Evolutionary conservation across 805 yeast species (phyloP).

Genomic region (Starmerella floricola): DNA sequence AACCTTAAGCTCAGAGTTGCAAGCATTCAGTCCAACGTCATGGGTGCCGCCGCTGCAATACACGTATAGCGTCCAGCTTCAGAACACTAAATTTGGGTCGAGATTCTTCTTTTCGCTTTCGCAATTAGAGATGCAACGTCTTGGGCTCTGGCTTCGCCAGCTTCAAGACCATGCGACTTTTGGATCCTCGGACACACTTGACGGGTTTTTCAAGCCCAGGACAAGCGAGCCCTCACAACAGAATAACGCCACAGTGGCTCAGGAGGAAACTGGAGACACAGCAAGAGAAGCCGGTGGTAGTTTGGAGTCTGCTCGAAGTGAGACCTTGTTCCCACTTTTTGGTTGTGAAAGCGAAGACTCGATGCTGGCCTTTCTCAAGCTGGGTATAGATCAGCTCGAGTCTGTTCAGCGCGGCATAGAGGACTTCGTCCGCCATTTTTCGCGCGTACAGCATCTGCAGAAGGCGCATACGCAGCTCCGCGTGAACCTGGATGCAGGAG

Average conservation of each 20-base stretch:
- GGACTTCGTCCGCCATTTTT: not conserved
- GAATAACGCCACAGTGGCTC: too few relatives aligned
- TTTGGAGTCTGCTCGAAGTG: too few relatives aligned
- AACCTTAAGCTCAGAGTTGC: not conserved
- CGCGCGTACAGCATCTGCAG: not conserved
- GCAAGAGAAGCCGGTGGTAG: too few relatives aligned
- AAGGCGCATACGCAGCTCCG: too few relatives aligned
- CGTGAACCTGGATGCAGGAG: too few relatives aligned
- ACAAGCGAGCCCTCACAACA: too few relatives aligned
- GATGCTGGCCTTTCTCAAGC: slow-evolving; percentile 12
- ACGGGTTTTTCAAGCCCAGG: not conserved
- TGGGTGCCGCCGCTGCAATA: slow-evolving; percentile 4
- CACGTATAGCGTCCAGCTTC: not conserved
- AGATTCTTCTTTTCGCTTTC: not conserved
- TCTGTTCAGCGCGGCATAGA: not conserved
- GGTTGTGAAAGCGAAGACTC: slow-evolving; percentile 7
- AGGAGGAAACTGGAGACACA: too few relatives aligned
- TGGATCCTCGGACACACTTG: not conserved
- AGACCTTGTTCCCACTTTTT: not conserved
- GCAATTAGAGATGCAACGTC: not conserved
- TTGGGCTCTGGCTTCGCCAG: slow-evolving; percentile 4
- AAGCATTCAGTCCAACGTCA: slow-evolving; percentile 1
- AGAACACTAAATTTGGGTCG: not conserved
- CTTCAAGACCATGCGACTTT: slow-evolving; percentile 4
- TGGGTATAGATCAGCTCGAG: slow-evolving; percentile 12